Evolutionary conservation across 805 yeast species (phyloP), one percentile per base, ranked within the genome.

Genomic region (Saturnispora mendoncae): DNA sequence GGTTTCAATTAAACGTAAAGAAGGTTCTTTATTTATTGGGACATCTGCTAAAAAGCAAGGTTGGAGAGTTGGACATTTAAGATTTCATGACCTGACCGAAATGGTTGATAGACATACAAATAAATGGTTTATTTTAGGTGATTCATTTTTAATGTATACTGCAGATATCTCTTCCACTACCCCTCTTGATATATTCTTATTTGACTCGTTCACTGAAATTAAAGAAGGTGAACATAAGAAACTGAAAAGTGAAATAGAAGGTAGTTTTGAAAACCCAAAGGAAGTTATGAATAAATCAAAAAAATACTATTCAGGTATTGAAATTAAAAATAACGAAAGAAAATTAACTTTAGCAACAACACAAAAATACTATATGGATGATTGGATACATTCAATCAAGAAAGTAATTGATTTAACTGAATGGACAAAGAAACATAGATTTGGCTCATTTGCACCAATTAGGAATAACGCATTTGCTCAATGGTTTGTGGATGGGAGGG

Each of bases 401-500:
- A 68, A 69, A 20, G 87, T 88, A 94, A 70, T 72, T 32, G 67
- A 69, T 30, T 68, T 70, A 36, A 73, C 92, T 0, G 61, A 72
- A 2, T 92, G 97, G 96, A 65, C 86, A 0, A 69, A 74, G 44
- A 63, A 63, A 4, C 74, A 92, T 47, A 67, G 98, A 46, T 94
- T 94, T 62, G 78, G 69, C 6, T 84, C 95, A 40, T 94, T 84
- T 72, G 96, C 97, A 0, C 99, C 99, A 0, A 77, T 90, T 0
- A 67, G 99, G 49, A 61, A 76, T 18, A 77, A 86, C 50, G 84
- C 85, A 44, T 84, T 76, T 64, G 95, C 96, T 10, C 96, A 92
- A 58, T 90, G 95, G 92, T 80, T 92, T 65, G 97, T 92, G 4
- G 99, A 92, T 62, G 65, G 58, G 19, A 71, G 99, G 54, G 99